Conservation (phyloP, 192 early-diverging fungal genomes). For the Podila clonocystis region DNA sequence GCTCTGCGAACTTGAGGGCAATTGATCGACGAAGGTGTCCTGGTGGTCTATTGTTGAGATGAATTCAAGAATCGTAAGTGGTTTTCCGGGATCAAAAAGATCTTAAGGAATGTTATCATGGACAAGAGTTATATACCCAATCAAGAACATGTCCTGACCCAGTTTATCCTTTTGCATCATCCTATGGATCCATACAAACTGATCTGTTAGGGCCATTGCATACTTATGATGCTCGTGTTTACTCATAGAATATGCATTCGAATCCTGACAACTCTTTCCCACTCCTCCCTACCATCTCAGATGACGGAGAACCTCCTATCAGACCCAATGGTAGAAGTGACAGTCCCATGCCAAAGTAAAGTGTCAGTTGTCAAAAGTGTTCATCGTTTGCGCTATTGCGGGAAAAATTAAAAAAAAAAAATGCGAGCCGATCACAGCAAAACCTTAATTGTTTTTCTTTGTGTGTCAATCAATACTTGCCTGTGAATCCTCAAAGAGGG, state of each 20-base stretch:
- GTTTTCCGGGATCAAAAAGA: neutral
- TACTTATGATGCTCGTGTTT: too few species aligned
- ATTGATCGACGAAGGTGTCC: conserved; percentile 73
- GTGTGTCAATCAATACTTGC: conserved; percentile 17
- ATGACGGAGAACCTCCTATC: conserved; percentile 53
- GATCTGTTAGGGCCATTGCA: too few species aligned
- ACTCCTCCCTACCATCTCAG: conserved; percentile 48
- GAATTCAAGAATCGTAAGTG: neutral
- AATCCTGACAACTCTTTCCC: neutral
- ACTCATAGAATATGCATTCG: neutral
- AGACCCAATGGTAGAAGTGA: neutral
- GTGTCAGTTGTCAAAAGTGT: neutral
- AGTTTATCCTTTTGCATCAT: conserved; percentile 88
- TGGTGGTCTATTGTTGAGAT: conserved; percentile 60
- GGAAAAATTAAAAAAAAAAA: neutral
- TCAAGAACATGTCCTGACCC: conserved; percentile 85
- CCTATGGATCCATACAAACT: conserved; percentile 50
- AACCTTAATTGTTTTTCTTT: neutral
- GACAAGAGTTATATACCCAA: conserved; percentile 55
- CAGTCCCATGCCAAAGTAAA: neutral
- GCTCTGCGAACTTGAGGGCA: conserved; percentile 75
- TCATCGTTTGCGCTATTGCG: too few species aligned
- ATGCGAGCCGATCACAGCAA: neutral
- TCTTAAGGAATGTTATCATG: neutral
- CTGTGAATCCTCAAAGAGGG: conserved; percentile 67